Evolutionary conservation across 2,329 filamentous ascomycete species (phyloP).

Genomic region (Cercospora zeina): DNA sequence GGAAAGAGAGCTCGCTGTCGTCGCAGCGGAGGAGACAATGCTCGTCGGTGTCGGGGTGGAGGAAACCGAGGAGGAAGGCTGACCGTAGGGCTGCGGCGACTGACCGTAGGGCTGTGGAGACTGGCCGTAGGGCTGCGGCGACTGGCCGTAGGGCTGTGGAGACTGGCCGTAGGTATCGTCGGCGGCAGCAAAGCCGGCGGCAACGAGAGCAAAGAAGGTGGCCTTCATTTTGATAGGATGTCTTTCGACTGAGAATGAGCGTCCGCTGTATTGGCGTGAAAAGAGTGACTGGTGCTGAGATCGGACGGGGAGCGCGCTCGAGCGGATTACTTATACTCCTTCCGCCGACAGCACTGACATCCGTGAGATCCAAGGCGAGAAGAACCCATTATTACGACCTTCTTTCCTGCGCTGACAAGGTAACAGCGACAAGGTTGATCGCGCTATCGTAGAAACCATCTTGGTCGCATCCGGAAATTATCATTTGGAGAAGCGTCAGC

Average conservation of each 20-base stretch:
- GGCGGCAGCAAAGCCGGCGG: slow-evolving; percentile 4
- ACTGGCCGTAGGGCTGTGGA: not conserved
- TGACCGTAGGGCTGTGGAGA: not conserved
- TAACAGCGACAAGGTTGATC: not conserved
- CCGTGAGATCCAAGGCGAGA: not conserved
- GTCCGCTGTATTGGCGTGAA: not conserved
- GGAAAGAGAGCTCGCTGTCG: not conserved
- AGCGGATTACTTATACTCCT: not conserved
- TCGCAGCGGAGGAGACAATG: not conserved
- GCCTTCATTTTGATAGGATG: slow-evolving; percentile 4
- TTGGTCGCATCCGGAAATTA: not conserved
- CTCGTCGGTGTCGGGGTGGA: not conserved
- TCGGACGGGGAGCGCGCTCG: not conserved
- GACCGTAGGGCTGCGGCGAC: not conserved
- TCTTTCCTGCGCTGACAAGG: not conserved
- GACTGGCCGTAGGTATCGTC: not conserved
- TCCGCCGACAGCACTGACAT: not conserved
- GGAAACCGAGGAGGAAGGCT: too few species aligned
- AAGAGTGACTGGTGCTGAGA: not conserved
- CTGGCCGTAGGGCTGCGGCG: not conserved
- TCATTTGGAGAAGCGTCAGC: not conserved
- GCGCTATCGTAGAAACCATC: slow-evolving; percentile 9
- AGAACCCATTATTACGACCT: not conserved
- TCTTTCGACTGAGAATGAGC: not conserved
- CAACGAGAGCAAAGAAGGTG: not conserved